Base-by-base conservation (phyloP, 2,329 filamentous ascomycete genomes). In the Trichophyton mentagrophytes region DNA sequence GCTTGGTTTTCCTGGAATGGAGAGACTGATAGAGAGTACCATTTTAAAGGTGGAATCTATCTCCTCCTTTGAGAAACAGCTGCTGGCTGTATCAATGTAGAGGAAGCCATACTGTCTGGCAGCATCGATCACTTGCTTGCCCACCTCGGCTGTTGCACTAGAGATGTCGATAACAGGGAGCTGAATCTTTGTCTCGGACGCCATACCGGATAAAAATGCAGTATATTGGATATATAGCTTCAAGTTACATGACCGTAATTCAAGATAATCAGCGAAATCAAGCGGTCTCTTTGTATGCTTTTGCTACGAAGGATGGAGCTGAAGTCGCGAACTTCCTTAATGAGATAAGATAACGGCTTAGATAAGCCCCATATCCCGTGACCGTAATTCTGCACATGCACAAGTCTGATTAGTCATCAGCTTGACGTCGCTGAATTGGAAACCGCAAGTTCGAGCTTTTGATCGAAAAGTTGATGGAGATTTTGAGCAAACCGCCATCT, bases 131-230 rank as follows among this genome's bases (percentile, higher is more conserved):
- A 97, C 76, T 61, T 79, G 80, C 64, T 84, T 81, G 60, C 83
- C 83, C 58, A 87, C 87, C n/a, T 71, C 70, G 62, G 81, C 76
- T 65, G 86, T 78, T 3, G 80, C 77, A 17, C 80, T 79, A 3
- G 85, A 86, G 65, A 96, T 85, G 72, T 96, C 87, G 67, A 97
- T 89, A 59, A 96, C 78, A 22, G 92, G 90, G 44, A 96, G 90
- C 20, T 73, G 65, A 55, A 76, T 72, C 44, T 70, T 15, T 15
- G 13, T 8, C 17, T 13, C 27, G 15, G 49, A 55, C 3, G 30
- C 30, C 49, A 36, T 55, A 22, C 13, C 13, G 25, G 8, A 27
- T 15, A 13, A 13, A 47, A 13, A 47, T 20, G 8, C 33, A 38
- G 9, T 11, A 20, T 47, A 20, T 17, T 7, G 4, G 15, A 17